phyloP scores from a whole-genome alignment of 805 yeast species.

The Sugiyamaella lignohabitans region DNA sequence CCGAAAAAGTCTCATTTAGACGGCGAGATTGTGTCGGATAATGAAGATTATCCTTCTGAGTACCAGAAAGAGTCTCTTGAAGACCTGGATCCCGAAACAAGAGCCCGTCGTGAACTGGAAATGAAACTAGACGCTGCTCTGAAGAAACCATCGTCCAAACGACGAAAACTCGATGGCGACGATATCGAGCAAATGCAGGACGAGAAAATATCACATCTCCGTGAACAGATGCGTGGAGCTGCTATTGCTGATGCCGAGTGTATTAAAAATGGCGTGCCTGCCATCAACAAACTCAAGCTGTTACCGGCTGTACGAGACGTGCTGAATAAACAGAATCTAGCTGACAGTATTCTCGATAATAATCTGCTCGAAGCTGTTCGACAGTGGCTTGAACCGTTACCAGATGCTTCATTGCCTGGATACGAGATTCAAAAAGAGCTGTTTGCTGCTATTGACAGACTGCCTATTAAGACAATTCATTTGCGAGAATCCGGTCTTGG shows the following conservation, averaged over 20 bases:
- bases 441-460: slow-evolving; percentile 60
- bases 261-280: slow-evolving; percentile 57
- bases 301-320: slow-evolving; percentile 73
- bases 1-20: slow-evolving; percentile 13
- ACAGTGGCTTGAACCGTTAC: slow-evolving; percentile 96
- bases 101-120: slow-evolving; percentile 54
- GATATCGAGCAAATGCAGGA: slow-evolving; percentile 95
- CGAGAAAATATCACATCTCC: slow-evolving; percentile 72
- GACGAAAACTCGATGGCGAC: slow-evolving; percentile 74
- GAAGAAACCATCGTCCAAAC: slow-evolving; percentile 47
- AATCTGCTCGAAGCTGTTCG: slow-evolving; percentile 88
- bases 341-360: slow-evolving; percentile 90
- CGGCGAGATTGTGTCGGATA: slow-evolving; percentile 17
- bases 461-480: slow-evolving; percentile 95
- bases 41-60: slow-evolving; percentile 13
- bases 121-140: slow-evolving; percentile 72
- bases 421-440: slow-evolving; percentile 89
- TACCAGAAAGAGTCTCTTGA: slow-evolving; percentile 22
- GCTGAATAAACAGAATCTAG: slow-evolving; percentile 72
- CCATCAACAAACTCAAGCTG: slow-evolving; percentile 69
- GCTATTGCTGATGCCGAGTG: slow-evolving; percentile 49
- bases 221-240: slow-evolving; percentile 80
- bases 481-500: slow-evolving; percentile 92
- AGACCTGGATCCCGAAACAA: slow-evolving; percentile 11
- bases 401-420: slow-evolving; percentile 97